Percentiles rank a stretch among this genome's conserved stretches.
phyloP scores from a whole-genome alignment of 208 protist species.

The Kentomonas sorsogonicus region DNA sequence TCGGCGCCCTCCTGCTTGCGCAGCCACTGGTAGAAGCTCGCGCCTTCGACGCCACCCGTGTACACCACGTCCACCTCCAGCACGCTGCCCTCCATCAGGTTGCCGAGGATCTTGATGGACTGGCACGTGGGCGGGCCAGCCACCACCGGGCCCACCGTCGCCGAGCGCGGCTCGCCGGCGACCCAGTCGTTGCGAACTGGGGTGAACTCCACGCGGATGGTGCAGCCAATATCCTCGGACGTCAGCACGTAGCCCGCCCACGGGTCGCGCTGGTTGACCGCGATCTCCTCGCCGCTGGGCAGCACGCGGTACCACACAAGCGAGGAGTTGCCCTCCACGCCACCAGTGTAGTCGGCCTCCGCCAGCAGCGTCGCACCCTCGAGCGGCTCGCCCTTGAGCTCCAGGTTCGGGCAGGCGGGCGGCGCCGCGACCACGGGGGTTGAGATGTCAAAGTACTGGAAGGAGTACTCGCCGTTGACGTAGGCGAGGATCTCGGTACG shows the following conservation, averaged over 20 bases:
- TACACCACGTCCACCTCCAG: slow-evolving; percentile 81
- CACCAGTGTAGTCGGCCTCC: slow-evolving; percentile 83
- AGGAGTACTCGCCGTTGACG: slow-evolving; percentile 82
- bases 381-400: slow-evolving; percentile 68
- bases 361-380: slow-evolving; percentile 78
- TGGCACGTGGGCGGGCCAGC: slow-evolving; percentile 76
- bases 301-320: slow-evolving; percentile 83
- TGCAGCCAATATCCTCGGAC: slow-evolving; percentile 71
- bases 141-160: slow-evolving; percentile 49
- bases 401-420: slow-evolving; percentile 73
- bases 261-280: slow-evolving; percentile 64
- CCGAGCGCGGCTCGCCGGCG: slow-evolving; percentile 75
- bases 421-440: slow-evolving; percentile 69
- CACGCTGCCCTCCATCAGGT: slow-evolving; percentile 76
- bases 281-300: slow-evolving; percentile 52
- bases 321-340: slow-evolving; percentile 80
- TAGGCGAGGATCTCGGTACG: slow-evolving; percentile 88
- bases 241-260: slow-evolving; percentile 83
- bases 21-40: slow-evolving; percentile 89
- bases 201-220: slow-evolving; percentile 83
- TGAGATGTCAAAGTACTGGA: slow-evolving; percentile 89
- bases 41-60: slow-evolving; percentile 81
- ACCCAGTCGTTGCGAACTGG: slow-evolving; percentile 87
- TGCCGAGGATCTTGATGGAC: slow-evolving; percentile 88
- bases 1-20: slow-evolving; percentile 57